phyloP scores from a whole-genome alignment of 257 asterid genomes.

The Nicotiana obtusifolia region DNA sequence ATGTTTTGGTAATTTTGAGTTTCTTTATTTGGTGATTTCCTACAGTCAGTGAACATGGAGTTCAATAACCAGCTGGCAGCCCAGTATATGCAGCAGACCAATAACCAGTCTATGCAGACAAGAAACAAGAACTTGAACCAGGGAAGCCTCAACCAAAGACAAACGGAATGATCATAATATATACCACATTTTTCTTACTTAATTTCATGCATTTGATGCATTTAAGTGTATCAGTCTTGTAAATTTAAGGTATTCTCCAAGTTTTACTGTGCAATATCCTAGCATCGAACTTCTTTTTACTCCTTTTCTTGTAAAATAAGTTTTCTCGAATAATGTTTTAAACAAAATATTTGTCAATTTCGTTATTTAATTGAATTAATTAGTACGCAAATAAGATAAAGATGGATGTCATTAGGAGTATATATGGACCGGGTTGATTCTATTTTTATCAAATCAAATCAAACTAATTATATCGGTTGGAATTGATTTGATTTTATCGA shows the following conservation, averaged over 20 bases:
- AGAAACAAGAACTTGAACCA: conserved; percentile 17
- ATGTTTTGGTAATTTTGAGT: not conserved
- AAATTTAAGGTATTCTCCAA: not conserved
- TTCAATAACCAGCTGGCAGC: conserved; percentile 52
- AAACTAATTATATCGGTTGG: no score
- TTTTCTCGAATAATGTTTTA: not conserved
- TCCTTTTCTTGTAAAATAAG: not conserved
- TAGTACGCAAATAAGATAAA: no score
- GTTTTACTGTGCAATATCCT: not conserved
- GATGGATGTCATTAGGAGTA: no score
- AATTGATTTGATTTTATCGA: no score
- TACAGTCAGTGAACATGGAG: conserved; percentile 65
- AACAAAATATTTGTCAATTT: not conserved
- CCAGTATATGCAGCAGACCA: conserved; percentile 35
- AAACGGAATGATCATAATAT: not conserved
- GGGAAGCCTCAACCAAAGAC: not conserved
- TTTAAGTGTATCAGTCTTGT: not conserved
- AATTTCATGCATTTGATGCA: not conserved
- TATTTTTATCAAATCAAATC: no score
- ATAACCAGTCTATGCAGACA: conserved; percentile 23
- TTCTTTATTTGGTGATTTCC: not conserved
- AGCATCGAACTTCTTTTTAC: not conserved
- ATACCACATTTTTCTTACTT: not conserved
- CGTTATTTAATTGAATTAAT: not conserved
- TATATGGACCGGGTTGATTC: no score